Evolutionary conservation across 495 filamentous ascomycete genomes (phyloP), one percentile per base, ranked within the genome.

Genomic region (Aspergillus sparsus): DNA sequence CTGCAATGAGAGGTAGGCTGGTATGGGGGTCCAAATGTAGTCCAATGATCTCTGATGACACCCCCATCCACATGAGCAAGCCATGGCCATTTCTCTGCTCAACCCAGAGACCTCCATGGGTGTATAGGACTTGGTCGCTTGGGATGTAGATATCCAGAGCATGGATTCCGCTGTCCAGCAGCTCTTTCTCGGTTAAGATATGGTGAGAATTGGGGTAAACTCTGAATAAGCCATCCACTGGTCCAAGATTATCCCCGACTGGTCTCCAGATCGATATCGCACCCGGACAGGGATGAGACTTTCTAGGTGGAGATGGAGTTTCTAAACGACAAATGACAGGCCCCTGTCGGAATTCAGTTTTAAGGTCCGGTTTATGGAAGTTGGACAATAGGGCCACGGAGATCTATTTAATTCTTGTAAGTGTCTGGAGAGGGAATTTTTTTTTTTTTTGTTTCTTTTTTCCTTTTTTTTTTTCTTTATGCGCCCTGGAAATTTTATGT

Each of bases 61-160:
- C 13, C 21, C 51, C 51, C 51, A 54, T 54, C 51, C 51, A 54
- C 51, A 54, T 54, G 6, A 54, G 16, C n/a, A 54, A 10, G 5
- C 51, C 51, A 16, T n/a, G 15, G 6, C 51, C 51, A 18, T 10
- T 39, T 21, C 34, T 9, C 21, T 8, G 32, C 34, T 54, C 33
- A 0, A 54, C 27, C 51, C 51, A 54, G 21, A 54, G 51, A 3
- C 51, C 34, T 7, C 35, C 51, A 9, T 21, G 21, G 12, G 51
- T 27, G 35, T 41, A 16, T 12, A 54, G 51, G 2, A 39, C 35
- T 16, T 54, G 35, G 11, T 39, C 18, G 21, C 12, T 5, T 12
- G 11, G n/a, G 34, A 54, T 54, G 15, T 36, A 34, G n/a, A 54
- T 42, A 7, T 54, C 35, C 5, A 16, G 7, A 39, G 51, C 33